Base-by-base conservation (phyloP, 148 eudicot species). In the Cornus controversa region DNA sequence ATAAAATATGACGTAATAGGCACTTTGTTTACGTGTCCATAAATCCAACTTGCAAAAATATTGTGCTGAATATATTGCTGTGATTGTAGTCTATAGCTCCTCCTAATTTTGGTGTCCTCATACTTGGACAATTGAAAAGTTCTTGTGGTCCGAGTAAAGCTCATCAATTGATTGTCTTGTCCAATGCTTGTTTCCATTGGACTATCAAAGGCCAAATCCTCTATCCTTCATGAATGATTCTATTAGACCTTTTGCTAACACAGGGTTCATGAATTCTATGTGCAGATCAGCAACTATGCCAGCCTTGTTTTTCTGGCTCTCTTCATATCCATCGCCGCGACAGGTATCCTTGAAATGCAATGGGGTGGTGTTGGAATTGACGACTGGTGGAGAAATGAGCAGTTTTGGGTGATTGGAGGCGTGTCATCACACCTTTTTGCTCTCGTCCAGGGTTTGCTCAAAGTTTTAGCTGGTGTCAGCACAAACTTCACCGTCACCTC, bases 341-440 rank as follows among this genome's bases (percentile, higher is more conserved):
- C 99, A 0, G 89, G 97, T 79, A 65, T 96, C 72, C 84, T 96
- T 2, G 99, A 96, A 81, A 96, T 96, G 92, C 93, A 82, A 66
- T 96, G 99, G 99, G 98, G 99, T 18, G 90, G 91, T 15, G 99
- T 96, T 20, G 86, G 84, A n/a, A 92, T 96, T 20, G 99, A 96
- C 20, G 99, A 96, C 24, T 80, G 79, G 90, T 96, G 99, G 99
- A 93, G 99, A 79, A 96, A 96, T 28, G 99, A 96, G 84, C 99
- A 96, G 87, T 96, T 96, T 81, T 96, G 99, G 99, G 99, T 96
- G 5, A 96, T 96, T 24, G 99, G 99, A 64, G 99, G 99, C 42
- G 93, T 82, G 8, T 96, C 99, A 4, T 76, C 99, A 13, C 99
- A 96, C 79, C 89, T 96, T 1, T 96, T 96, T 69, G 99, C 99